Percentiles rank a stretch among this genome's conserved stretches.
Conservation (phyloP, 1,284 basidiomycete species). For the Trametes polyzona region DNA sequence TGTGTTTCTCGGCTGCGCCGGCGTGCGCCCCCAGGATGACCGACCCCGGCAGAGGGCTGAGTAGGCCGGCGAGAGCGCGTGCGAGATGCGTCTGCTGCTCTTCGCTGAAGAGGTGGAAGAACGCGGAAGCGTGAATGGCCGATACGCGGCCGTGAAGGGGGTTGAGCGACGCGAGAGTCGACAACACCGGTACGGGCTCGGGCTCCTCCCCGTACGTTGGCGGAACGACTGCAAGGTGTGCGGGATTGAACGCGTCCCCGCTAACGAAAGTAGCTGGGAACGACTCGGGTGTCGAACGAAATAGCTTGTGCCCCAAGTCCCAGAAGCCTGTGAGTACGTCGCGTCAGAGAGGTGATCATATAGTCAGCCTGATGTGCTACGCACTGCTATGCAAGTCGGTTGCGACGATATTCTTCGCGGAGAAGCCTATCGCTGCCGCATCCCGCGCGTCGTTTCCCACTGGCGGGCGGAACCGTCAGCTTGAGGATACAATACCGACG, state of each 20-base stretch:
- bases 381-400: slow-evolving; percentile 40
- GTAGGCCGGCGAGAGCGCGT: slow-evolving; percentile 42
- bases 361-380: neutral
- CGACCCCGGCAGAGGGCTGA: slow-evolving; percentile 39
- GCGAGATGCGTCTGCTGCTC: slow-evolving; percentile 46
- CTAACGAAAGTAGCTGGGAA: slow-evolving; percentile 50
- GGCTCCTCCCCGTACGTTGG: slow-evolving; percentile 29
- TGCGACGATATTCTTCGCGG: slow-evolving; percentile 37
- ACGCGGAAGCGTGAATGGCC: slow-evolving; percentile 49
- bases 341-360: slow-evolving; percentile 22
- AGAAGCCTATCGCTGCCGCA: slow-evolving; percentile 44
- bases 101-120: slow-evolving; percentile 57
- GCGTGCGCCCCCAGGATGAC: slow-evolving; percentile 41
- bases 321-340: slow-evolving; percentile 42
- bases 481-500: neutral
- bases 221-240: slow-evolving; percentile 36
- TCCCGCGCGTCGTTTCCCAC: slow-evolving; percentile 51
- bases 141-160: slow-evolving; percentile 49
- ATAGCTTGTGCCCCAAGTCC: slow-evolving; percentile 40
- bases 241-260: slow-evolving; percentile 50
- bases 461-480: no score
- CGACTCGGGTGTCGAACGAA: slow-evolving; percentile 38
- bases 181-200: slow-evolving; percentile 27
- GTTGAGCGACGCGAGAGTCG: slow-evolving; percentile 43
- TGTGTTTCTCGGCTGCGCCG: slow-evolving; percentile 30